These are phyloP conservation scores for Hirschfeldia incana DNA, from an alignment of 345 rosid genomes.

Conservation along the genomic window DNA sequence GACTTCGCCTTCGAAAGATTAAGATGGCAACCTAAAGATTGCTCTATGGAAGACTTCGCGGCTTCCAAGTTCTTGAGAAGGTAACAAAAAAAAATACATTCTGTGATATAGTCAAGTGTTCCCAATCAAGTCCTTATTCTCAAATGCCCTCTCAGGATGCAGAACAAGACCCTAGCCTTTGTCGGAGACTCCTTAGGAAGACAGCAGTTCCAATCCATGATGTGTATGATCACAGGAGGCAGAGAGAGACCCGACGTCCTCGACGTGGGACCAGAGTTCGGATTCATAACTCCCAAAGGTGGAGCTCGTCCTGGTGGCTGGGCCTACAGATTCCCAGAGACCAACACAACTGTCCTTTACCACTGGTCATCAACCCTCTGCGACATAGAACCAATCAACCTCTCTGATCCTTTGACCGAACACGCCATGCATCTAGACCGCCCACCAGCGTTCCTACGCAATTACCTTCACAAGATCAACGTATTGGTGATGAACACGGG, in stretches of 20 bases:
- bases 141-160: conserved; percentile 55
- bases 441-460: conserved; percentile 68
- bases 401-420: conserved; percentile 49
- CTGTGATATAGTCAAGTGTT: conserved; percentile 11
- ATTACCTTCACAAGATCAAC: conserved; percentile 53
- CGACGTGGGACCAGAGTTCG: conserved; percentile 65
- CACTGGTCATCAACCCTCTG: conserved; percentile 79
- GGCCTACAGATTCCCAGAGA: conserved; percentile 71
- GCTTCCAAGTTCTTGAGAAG: conserved; percentile 67
- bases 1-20: conserved; percentile 78
- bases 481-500: conserved; percentile 82
- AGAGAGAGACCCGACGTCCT: conserved; percentile 45
- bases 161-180: conserved; percentile 71
- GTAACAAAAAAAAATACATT: conserved; percentile 41
- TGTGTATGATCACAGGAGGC: conserved; percentile 84
- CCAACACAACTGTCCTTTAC: conserved; percentile 68
- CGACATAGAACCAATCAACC: conserved; percentile 60
- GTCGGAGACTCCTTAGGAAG: conserved; percentile 88
- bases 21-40: conserved; percentile 84
- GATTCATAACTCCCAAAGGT: conserved; percentile 51
- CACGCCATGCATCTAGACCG: conserved; percentile 86
- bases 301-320: conserved; percentile 70
- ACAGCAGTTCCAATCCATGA: conserved; percentile 78
- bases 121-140: conserved; percentile 10
- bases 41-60: conserved; percentile 80